Percentiles rank a stretch among this genome's conserved stretches.
phyloP scores from a whole-genome alignment of 805 yeast species.

The Scheffersomyces spartinae region DNA sequence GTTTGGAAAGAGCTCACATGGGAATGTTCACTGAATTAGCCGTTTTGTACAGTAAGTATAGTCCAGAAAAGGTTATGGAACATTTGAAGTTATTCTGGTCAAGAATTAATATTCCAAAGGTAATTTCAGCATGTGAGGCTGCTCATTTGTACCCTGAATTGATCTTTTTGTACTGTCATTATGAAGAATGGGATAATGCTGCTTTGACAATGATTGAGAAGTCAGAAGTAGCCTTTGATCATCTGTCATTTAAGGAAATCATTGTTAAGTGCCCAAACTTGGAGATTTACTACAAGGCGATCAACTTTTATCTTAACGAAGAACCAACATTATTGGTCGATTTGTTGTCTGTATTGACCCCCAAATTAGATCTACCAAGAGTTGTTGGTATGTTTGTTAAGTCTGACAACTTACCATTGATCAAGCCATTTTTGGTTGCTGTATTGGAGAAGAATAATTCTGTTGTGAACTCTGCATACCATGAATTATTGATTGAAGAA shows the following conservation, averaged over 20 bases:
- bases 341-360: slow-evolving; percentile 68
- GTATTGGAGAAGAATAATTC: slow-evolving; percentile 85
- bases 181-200: slow-evolving; percentile 99
- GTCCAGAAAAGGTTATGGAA: slow-evolving; percentile 86
- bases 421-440: slow-evolving; percentile 88
- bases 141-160: slow-evolving; percentile 96
- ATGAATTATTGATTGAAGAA: slow-evolving; percentile 90
- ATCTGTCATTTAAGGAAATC: slow-evolving; percentile 86
- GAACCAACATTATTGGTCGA: slow-evolving; percentile 88
- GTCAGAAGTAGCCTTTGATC: slow-evolving; percentile 88
- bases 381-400: slow-evolving; percentile 90
- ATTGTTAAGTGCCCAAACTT: slow-evolving; percentile 90
- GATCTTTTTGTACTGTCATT: slow-evolving; percentile 92
- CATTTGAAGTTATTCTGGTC: slow-evolving; percentile 98
- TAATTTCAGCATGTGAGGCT: slow-evolving; percentile 81
- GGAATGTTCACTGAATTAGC: slow-evolving; percentile 99
- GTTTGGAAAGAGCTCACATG: slow-evolving; percentile 98
- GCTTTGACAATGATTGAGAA: slow-evolving; percentile 93
- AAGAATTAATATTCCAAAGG: slow-evolving; percentile 95
- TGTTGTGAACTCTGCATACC: slow-evolving; percentile 90
- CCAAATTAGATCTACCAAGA: slow-evolving; percentile 88
- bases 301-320: slow-evolving; percentile 84
- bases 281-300: slow-evolving; percentile 95
- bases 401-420: slow-evolving; percentile 91
- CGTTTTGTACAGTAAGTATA: slow-evolving; percentile 78